A percentile compares a stretch with the other conserved stretches of the same genome.
phyloP scores from a whole-genome alignment of 768 basidiomycete species.

The Porphyrellus cyaneotinctus region DNA sequence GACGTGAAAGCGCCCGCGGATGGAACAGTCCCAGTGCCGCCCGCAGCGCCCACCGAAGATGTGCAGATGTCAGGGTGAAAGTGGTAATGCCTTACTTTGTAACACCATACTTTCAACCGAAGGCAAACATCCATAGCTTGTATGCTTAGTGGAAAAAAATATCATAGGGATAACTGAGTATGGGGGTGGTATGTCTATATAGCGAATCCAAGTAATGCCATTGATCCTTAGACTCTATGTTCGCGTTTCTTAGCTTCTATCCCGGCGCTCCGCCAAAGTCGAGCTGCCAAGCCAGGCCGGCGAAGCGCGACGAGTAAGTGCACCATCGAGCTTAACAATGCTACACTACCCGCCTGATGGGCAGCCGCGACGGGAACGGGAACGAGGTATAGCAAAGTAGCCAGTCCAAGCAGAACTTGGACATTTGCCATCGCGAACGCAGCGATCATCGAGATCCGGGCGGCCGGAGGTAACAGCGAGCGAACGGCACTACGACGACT shows the following conservation, averaged over 20 bases:
- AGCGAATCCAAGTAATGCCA: constrained; percentile 10
- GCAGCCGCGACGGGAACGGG: constrained; percentile 88
- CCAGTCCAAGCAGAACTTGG: constrained; percentile 72
- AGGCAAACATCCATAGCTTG: background rate
- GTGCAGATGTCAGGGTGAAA: constrained; percentile 79
- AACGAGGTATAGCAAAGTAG: constrained; percentile 88
- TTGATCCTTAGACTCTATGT: constrained; percentile 2
- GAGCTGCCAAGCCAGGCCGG: constrained; percentile 62
- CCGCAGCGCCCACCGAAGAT: constrained; percentile 52
- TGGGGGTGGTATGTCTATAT: constrained; percentile 16
- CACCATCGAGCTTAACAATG: constrained; percentile 77
- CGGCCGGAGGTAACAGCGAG: constrained; percentile 54
- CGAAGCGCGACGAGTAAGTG: constrained; percentile 72
- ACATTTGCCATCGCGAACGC: constrained; percentile 80
- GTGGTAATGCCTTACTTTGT: constrained; percentile 12
- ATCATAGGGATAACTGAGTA: constrained; percentile 22
- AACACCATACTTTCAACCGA: constrained; percentile 7
- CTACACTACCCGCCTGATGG: constrained; percentile 94
- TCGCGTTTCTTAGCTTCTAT: constrained; percentile 13
- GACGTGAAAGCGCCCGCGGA: constrained; percentile 56
- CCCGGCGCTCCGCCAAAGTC: constrained; percentile 48
- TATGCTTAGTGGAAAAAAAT: constrained; percentile 1
- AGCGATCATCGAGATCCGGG: constrained; percentile 47
- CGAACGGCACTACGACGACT: constrained; percentile 49
- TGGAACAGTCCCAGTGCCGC: constrained; percentile 36